Conservation (phyloP, 352 stramenopile species). For the Pythium coloratum region DNA sequence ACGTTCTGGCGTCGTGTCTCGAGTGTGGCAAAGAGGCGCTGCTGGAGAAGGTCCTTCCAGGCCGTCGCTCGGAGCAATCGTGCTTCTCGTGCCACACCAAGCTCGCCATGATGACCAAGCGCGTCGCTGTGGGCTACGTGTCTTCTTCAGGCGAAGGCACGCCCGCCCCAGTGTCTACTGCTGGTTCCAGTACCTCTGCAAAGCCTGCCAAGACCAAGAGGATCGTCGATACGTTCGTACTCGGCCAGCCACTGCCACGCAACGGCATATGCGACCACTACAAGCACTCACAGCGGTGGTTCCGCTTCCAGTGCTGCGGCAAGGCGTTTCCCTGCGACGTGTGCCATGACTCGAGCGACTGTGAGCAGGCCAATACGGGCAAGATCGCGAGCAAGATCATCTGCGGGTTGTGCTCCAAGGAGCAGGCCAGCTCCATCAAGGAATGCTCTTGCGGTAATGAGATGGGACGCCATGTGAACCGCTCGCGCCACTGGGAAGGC, state of each 20-base stretch:
- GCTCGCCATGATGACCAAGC: constrained; percentile 67
- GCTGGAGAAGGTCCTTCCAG: constrained; percentile 45
- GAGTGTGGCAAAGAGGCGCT: constrained; percentile 68
- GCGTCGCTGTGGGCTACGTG: constrained; percentile 42
- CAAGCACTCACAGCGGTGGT: constrained; percentile 78
- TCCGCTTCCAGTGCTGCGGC: constrained; percentile 85
- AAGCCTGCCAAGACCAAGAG: constrained; percentile 49
- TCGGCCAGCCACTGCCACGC: constrained; percentile 68
- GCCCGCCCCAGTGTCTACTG: not conserved
- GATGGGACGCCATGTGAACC: constrained; percentile 47
- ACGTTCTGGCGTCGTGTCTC: constrained; percentile 69
- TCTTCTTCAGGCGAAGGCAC: not conserved
- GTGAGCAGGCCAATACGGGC: constrained; percentile 61
- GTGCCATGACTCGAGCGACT: constrained; percentile 76
- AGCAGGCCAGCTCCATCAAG: constrained; percentile 77
- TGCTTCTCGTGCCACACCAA: constrained; percentile 83
- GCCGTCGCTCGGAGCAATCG: constrained; percentile 56
- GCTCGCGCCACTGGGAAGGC: constrained; percentile 73
- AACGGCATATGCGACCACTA: constrained; percentile 81
- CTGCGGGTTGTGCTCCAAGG: constrained; percentile 79
- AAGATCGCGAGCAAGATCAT: constrained; percentile 85
- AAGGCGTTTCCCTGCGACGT: constrained; percentile 83
- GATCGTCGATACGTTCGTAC: constrained; percentile 52
- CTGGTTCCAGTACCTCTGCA: too few relatives aligned
- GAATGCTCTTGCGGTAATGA: constrained; percentile 77